These are phyloP conservation scores for Ustilaginoidea virens DNA, from an alignment of 2,329 filamentous ascomycete species.

Conservation along the genomic window DNA sequence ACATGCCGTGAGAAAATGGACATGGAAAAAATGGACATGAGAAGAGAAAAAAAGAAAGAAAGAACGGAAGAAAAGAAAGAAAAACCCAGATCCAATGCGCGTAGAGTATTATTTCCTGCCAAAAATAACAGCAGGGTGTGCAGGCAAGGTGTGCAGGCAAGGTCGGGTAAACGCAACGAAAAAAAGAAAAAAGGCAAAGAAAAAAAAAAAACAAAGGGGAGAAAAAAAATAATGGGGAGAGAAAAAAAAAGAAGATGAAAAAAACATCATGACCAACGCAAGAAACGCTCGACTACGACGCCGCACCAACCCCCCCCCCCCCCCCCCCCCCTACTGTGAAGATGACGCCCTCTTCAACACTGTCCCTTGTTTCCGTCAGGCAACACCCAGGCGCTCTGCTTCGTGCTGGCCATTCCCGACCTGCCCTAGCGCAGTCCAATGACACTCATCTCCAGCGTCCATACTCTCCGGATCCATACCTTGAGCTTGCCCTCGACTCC, in stretches of 20 bases:
- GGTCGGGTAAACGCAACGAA: no score
- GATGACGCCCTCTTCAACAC: conserved; percentile 7
- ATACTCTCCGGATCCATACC: conserved; percentile 95
- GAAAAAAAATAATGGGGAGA: no score
- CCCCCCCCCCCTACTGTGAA: no score
- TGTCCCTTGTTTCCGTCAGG: conserved; percentile 2
- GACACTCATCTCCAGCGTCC: conserved; percentile 97
- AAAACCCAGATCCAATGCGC: neutral
- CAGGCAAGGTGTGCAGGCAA: neutral
- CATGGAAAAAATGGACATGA: neutral
- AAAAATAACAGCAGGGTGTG: neutral
- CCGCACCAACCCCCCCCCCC: no score
- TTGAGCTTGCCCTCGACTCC: conserved; percentile 87
- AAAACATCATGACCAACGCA: no score
- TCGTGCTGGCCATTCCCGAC: neutral
- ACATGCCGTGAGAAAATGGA: neutral
- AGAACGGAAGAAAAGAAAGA: neutral
- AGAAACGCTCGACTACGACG: no score
- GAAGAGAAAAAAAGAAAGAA: neutral
- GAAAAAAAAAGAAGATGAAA: no score
- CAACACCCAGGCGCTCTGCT: conserved; percentile 2
- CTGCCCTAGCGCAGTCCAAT: conserved; percentile 57
- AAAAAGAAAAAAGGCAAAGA: no score
- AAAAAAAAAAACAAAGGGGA: no score
- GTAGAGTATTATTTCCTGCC: no score